These are phyloP conservation scores for Haplosporangium gracile DNA, from an alignment of 192 early-diverging fungal species.

Conservation along the genomic window DNA sequence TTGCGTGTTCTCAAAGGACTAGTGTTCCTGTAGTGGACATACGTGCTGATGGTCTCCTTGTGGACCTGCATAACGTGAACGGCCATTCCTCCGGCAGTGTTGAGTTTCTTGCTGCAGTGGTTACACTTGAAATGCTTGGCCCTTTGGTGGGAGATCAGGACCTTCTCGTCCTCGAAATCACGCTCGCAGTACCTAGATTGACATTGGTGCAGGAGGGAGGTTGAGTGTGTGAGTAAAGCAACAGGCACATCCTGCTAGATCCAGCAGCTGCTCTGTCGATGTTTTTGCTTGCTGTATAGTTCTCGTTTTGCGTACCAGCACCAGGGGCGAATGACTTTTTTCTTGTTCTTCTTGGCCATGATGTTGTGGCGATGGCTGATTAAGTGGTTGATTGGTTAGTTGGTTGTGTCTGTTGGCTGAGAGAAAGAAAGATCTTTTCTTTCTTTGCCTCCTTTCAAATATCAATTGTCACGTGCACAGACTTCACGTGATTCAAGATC, in stretches of 20 bases:
- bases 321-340: conserved; percentile 76
- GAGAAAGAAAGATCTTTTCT: not conserved
- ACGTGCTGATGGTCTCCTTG: conserved; percentile 86
- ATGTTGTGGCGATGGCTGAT: not conserved
- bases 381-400: not conserved
- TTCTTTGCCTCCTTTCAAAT: not conserved
- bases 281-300: not conserved
- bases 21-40: conserved; percentile 15
- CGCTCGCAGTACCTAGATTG: conserved; percentile 89
- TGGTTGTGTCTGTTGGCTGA: not conserved
- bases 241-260: not conserved
- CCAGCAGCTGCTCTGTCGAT: too few relatives aligned
- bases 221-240: not conserved
- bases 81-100: conserved; percentile 90
- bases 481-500: not conserved
- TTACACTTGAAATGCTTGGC: conserved; percentile 96
- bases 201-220: not conserved
- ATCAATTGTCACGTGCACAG: not conserved
- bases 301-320: conserved; percentile 70
- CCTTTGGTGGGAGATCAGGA: conserved; percentile 93
- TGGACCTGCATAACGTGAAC: conserved; percentile 95
- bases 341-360: conserved; percentile 80
- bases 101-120: conserved; percentile 86
- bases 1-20: not conserved
- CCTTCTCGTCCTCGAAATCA: conserved; percentile 96